A percentile compares a stretch with the other conserved stretches of the same genome.
Conservation (phyloP, 441 rosid species). For the Populus hybrid region DNA sequence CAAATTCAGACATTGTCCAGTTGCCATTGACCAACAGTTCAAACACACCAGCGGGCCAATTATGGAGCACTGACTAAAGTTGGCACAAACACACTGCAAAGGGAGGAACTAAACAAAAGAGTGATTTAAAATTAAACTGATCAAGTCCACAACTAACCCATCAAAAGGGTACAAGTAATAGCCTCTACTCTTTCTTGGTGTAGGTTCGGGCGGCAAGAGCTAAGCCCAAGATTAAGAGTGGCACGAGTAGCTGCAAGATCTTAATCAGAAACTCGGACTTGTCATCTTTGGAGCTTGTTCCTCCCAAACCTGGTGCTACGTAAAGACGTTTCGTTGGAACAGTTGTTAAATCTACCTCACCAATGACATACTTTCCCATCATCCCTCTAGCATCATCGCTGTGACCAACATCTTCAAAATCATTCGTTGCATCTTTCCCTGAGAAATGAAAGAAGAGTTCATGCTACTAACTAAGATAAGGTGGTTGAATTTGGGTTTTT, state of each 20-base stretch:
- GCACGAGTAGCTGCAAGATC: constrained; percentile 78
- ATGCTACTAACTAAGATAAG: not conserved
- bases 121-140: not conserved
- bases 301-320: not conserved
- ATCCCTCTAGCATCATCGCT: constrained; percentile 84
- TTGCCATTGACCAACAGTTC: not conserved
- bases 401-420: constrained; percentile 94
- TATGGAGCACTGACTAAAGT: not conserved
- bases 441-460: constrained; percentile 9
- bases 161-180: not conserved
- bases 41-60: not conserved
- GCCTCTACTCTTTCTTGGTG: constrained; percentile 60
- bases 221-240: constrained; percentile 67
- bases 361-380: constrained; percentile 72
- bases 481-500: not conserved
- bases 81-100: not conserved
- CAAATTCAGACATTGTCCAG: not conserved
- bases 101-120: not conserved
- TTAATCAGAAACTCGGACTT: constrained; percentile 60
- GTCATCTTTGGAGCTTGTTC: constrained; percentile 26
- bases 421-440: constrained; percentile 91
- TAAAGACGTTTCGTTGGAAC: constrained; percentile 42
- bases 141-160: not conserved
- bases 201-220: constrained; percentile 63
- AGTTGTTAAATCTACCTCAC: constrained; percentile 61